Conservation (phyloP, 257 asterid species). For the Jacaranda copaia region DNA sequence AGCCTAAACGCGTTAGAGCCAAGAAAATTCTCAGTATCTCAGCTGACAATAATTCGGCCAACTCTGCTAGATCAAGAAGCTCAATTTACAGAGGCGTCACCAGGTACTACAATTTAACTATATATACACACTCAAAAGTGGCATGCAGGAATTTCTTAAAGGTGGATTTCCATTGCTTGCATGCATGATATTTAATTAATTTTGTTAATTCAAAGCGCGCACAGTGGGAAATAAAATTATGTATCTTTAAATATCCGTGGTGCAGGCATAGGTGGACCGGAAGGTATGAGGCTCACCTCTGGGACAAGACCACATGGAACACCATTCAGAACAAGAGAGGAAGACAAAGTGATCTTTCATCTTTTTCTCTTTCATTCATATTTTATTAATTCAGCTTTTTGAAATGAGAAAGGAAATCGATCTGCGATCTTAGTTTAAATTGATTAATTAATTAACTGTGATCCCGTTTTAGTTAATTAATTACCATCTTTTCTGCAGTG, state of each 20-base stretch:
- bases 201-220: neutral
- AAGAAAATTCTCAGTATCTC: constrained; percentile 37
- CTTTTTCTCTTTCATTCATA: neutral
- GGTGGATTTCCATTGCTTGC: constrained; percentile 39
- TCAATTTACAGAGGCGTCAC: constrained; percentile 94
- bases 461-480: constrained; percentile 1
- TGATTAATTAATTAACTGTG: constrained; percentile 26
- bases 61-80: constrained; percentile 72
- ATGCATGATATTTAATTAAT: constrained; percentile 58
- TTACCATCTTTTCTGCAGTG: constrained; percentile 3
- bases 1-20: constrained; percentile 42
- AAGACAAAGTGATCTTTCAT: constrained; percentile 63
- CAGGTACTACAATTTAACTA: constrained; percentile 48
- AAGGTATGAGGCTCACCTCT: constrained; percentile 86
- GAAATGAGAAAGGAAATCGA: constrained; percentile 69
- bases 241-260: neutral
- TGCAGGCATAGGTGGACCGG: constrained; percentile 94
- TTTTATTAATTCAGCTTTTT: neutral
- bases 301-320: constrained; percentile 93
- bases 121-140: neutral
- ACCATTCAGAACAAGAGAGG: constrained; percentile 82
- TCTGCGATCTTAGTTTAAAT: constrained; percentile 53
- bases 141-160: neutral
- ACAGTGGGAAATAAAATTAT: neutral
- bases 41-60: constrained; percentile 41